Conservation (phyloP, 495 filamentous ascomycete species). For the Neurospora sp. region DNA sequence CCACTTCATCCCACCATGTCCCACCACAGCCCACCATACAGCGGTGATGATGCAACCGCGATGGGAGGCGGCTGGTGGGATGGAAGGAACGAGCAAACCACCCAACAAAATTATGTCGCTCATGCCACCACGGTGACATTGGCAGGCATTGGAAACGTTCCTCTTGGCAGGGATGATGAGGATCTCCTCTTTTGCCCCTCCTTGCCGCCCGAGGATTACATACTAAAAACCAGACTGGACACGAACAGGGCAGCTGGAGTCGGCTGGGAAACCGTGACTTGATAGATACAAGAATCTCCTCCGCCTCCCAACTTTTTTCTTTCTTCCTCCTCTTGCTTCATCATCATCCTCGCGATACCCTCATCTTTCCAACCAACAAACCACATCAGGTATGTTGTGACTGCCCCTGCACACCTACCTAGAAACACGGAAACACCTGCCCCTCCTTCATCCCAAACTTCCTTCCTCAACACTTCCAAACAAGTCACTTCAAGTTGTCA, state of each 20-base stretch:
- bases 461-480: neutral
- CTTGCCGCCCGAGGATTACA: neutral
- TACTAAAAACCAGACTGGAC: neutral
- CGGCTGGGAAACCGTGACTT: neutral
- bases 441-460: neutral
- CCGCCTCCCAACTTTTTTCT: neutral
- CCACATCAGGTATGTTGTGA: neutral
- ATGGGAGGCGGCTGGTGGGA: neutral
- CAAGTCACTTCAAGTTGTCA: neutral
- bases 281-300: neutral
- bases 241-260: neutral
- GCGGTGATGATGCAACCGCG: conserved; percentile 17
- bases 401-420: neutral
- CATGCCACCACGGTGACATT: conserved; percentile 20
- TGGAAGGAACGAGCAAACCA: conserved; percentile 1
- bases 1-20: neutral
- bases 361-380: neutral
- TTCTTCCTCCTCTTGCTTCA: neutral
- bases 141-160: neutral
- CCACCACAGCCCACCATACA: neutral
- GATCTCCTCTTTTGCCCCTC: neutral
- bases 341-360: neutral
- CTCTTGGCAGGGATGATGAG: neutral
- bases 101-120: conserved; percentile 24
- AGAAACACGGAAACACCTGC: neutral